Base-by-base conservation (phyloP, 345 rosid species). In the Eucalyptus guilfoylei region DNA sequence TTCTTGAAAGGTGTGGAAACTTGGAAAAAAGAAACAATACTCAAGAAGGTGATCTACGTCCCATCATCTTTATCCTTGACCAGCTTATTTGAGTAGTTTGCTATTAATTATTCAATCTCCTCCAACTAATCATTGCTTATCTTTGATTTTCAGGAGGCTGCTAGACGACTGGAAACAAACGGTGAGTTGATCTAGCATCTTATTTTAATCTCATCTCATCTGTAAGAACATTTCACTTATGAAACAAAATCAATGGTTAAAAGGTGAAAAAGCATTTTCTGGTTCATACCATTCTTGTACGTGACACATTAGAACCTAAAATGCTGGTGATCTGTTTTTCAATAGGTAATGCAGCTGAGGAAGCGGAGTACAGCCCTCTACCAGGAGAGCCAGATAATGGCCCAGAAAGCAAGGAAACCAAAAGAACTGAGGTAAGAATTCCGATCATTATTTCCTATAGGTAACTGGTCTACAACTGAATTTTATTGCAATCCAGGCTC, bases 11-110 rank as follows among this genome's bases (percentile, higher is more conserved):
- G 94, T 49, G 92, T 91, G 9, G 93, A 91, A 88, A 93, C 92
- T 54, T 93, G 94, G 93, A 91, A 93, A 89, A 90, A 90, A 64
- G 94, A 93, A 90, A 93, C 94, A 47, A 89, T 88, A 55, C 58
- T 90, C 80, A 93, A 91, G 90, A 91, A 88, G 92, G 93, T 93
- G 54, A 80, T 32, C 30, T 42, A 40, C 8, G 9, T 19, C 44
- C 16, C 24, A 24, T 49, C 30, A 48, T 86, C 28, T 86, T 86
- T 30, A 4, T 86, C 62, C n/a, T 86, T 34, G 23, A 76, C 47
- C 30, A 40, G 47, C 42, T 76, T 40, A 76, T 76, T 23, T 76
- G 85, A 76, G 85, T 76, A 76, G 47, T 76, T 76, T 40, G 88
- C 14, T 85, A 28, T 47, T 44, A 6, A 47, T 48, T 21, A 32